These are phyloP conservation scores for Alternaria viburni DNA, from an alignment of 2,329 filamentous ascomycete genomes.

Conservation along the genomic window DNA sequence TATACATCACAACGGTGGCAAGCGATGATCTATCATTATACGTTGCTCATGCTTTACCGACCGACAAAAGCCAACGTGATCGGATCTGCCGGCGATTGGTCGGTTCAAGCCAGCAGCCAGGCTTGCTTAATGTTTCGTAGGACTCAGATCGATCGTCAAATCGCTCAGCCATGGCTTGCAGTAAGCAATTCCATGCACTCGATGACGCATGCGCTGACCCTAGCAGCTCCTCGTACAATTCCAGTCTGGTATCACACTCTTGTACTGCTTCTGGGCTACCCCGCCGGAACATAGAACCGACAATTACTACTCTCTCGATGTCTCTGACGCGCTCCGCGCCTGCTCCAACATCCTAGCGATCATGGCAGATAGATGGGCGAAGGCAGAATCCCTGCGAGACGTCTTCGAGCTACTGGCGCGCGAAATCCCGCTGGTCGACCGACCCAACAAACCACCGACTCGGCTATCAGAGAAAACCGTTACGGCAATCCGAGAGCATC, in stretches of 20 bases:
- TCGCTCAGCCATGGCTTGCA: constrained; percentile 27
- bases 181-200: constrained; percentile 2
- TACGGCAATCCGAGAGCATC: constrained; percentile 9
- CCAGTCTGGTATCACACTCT: constrained; percentile 45
- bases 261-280: constrained; percentile 49
- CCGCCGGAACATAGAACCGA: constrained; percentile 37
- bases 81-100: constrained; percentile 26
- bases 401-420: constrained; percentile 44
- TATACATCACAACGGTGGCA: constrained; percentile 28
- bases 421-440: constrained; percentile 26
- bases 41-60: constrained; percentile 23
- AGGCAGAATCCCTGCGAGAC: constrained; percentile 44
- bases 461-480: constrained; percentile 19
- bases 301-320: constrained; percentile 32
- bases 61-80: constrained; percentile 21
- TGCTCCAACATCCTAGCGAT: constrained; percentile 48
- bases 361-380: constrained; percentile 47
- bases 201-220: constrained; percentile 1
- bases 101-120: constrained; percentile 26
- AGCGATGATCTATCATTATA: constrained; percentile 30
- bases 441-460: constrained; percentile 17
- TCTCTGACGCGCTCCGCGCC: constrained; percentile 45
- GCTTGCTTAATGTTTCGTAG: constrained; percentile 26
- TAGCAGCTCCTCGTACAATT: constrained; percentile 31
- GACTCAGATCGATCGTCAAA: constrained; percentile 27